phyloP scores from a whole-genome alignment of 148 eudicot genomes.

The Nepenthes gracilis region DNA sequence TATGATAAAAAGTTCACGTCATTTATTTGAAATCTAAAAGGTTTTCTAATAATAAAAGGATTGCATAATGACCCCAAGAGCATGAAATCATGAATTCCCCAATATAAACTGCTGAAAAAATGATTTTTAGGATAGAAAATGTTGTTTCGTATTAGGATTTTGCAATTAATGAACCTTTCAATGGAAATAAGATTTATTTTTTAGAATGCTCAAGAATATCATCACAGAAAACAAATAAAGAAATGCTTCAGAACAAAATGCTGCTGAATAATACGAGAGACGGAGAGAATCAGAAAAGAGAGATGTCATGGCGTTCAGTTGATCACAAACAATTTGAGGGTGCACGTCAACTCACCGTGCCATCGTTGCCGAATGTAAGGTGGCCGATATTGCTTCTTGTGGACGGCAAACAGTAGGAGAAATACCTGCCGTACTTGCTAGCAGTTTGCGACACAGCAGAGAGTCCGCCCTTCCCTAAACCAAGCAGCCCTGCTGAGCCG shows the following conservation, averaged over 20 bases:
- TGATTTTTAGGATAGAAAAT: no score
- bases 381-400: slow-evolving; percentile 30
- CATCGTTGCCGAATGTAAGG: slow-evolving; percentile 39
- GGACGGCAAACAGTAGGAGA: slow-evolving; percentile 70
- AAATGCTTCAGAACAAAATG: not conserved
- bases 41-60: no score
- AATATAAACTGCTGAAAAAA: no score
- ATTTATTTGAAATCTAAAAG: no score
- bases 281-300: no score
- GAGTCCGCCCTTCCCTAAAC: slow-evolving; percentile 36
- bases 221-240: not conserved
- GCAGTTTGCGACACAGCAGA: slow-evolving; percentile 52
- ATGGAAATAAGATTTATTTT: no score
- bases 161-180: no score
- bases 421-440: slow-evolving; percentile 31
- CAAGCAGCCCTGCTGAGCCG: slow-evolving; percentile 45
- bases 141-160: no score
- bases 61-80: no score
- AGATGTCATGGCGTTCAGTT: not conserved
- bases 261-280: not conserved
- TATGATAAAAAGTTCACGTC: no score
- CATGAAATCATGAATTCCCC: no score
- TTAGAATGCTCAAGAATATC: no score
- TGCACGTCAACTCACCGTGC: slow-evolving; percentile 12
- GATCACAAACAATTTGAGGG: not conserved